Conservation (phyloP, 192 early-diverging fungal species). For the Backusella psychrophila region DNA sequence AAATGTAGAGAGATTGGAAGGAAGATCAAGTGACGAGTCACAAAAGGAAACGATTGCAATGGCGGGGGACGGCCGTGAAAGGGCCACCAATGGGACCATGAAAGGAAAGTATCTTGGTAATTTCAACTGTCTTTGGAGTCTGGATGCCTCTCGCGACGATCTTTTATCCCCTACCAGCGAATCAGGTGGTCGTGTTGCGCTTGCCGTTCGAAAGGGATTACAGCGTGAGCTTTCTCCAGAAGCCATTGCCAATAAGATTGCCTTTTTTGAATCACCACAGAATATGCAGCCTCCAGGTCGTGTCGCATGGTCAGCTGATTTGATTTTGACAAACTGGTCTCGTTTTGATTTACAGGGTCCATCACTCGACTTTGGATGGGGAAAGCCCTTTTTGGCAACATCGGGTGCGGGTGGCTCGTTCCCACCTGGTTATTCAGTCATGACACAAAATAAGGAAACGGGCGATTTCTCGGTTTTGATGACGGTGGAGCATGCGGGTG, state of each 20-base stretch:
- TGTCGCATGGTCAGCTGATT: slow-evolving; percentile 27
- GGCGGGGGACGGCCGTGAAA: slow-evolving; percentile 31
- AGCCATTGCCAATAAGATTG: slow-evolving; percentile 33
- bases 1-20: slow-evolving; percentile 26
- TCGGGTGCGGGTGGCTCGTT: slow-evolving; percentile 19
- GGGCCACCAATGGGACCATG: slow-evolving; percentile 33
- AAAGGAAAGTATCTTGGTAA: slow-evolving; percentile 36
- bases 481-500: slow-evolving; percentile 22
- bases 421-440: slow-evolving; percentile 35
- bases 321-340: slow-evolving; percentile 41
- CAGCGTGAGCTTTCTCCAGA: slow-evolving; percentile 29
- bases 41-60: slow-evolving; percentile 10
- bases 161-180: slow-evolving; percentile 19
- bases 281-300: slow-evolving; percentile 31
- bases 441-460: slow-evolving; percentile 32
- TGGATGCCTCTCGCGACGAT: slow-evolving; percentile 26
- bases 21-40: slow-evolving; percentile 29
- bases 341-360: slow-evolving; percentile 37
- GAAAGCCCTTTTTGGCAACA: slow-evolving; percentile 30
- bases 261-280: slow-evolving; percentile 33
- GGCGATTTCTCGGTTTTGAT: slow-evolving; percentile 30
- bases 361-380: slow-evolving; percentile 38
- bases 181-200: slow-evolving; percentile 29
- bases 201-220: slow-evolving; percentile 26
- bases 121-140: slow-evolving; percentile 35